These are phyloP conservation scores for Saccharomycopsis fibuligera DNA, from an alignment of 805 yeast species.

Conservation along the genomic window DNA sequence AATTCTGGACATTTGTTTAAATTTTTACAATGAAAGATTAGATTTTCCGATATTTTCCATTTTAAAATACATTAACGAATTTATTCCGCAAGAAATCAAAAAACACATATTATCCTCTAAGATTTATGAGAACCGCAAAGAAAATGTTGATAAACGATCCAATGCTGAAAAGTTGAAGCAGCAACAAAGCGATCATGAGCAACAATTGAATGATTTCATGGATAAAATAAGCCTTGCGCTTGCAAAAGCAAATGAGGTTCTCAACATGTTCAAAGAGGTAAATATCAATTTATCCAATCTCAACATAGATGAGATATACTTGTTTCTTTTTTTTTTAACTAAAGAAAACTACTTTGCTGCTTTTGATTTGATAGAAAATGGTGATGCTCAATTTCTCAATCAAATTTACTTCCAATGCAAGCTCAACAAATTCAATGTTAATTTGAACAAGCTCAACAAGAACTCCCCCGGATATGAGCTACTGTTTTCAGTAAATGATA, in stretches of 20 bases:
- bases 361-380: background rate
- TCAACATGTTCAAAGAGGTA: constrained; percentile 23
- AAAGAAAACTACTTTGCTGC: background rate
- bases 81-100: background rate
- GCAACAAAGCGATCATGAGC: background rate
- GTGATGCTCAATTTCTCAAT: constrained; percentile 5
- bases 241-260: background rate
- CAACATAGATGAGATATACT: constrained; percentile 26
- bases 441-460: constrained; percentile 26
- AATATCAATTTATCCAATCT: constrained; percentile 24
- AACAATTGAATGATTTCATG: constrained; percentile 3
- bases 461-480: constrained; percentile 44
- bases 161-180: constrained; percentile 1
- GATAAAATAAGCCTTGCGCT: background rate
- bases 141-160: background rate
- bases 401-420: constrained; percentile 15
- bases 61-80: background rate
- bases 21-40: background rate
- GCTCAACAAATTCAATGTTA: constrained; percentile 23
- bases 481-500: constrained; percentile 34
- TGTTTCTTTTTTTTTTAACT: constrained; percentile 18
- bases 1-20: background rate
- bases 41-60: background rate
- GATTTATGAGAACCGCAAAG: background rate
- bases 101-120: background rate